Conservation (phyloP, 805 yeast genomes). For the Candida methanosorbosa region DNA sequence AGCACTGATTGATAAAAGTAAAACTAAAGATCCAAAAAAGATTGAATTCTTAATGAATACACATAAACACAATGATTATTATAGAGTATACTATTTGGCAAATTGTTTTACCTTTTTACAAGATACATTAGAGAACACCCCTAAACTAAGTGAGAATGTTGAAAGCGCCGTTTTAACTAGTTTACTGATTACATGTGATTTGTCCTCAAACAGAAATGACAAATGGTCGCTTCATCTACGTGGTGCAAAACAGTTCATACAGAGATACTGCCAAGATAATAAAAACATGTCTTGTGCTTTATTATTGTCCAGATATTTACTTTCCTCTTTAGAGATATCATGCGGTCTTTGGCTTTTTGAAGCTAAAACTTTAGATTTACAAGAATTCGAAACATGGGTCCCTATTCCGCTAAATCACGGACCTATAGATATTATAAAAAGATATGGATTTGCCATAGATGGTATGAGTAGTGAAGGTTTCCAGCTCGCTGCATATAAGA, state of each 20-base stretch:
- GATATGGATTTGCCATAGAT: constrained; percentile 18
- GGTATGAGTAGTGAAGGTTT: constrained; percentile 8
- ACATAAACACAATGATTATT: constrained; percentile 40
- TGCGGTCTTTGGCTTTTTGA: constrained; percentile 43
- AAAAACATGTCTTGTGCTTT: constrained; percentile 9
- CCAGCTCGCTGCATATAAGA: constrained; percentile 15
- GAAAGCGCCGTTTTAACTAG: constrained; percentile 63
- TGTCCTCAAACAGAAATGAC: constrained; percentile 42
- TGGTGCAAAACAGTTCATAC: constrained; percentile 54
- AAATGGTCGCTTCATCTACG: constrained; percentile 55
- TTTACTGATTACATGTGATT: constrained; percentile 50
- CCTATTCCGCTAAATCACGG: constrained; percentile 19
- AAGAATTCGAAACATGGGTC: constrained; percentile 29
- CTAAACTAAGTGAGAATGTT: constrained; percentile 33
- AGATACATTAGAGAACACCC: constrained; percentile 32
- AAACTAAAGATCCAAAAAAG: constrained; percentile 3
- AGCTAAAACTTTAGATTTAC: constrained; percentile 42
- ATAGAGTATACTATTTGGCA: constrained; percentile 50
- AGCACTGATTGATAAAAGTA: constrained; percentile 11
- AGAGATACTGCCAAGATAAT: constrained; percentile 27
- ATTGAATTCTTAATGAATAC: constrained; percentile 13
- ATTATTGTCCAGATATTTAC: constrained; percentile 20
- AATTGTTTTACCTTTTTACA: constrained; percentile 53
- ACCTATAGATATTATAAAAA: constrained; percentile 11
- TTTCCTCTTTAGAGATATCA: constrained; percentile 42